Conservation (phyloP, 1,139 yeast species). For the Taphrina sp. region DNA sequence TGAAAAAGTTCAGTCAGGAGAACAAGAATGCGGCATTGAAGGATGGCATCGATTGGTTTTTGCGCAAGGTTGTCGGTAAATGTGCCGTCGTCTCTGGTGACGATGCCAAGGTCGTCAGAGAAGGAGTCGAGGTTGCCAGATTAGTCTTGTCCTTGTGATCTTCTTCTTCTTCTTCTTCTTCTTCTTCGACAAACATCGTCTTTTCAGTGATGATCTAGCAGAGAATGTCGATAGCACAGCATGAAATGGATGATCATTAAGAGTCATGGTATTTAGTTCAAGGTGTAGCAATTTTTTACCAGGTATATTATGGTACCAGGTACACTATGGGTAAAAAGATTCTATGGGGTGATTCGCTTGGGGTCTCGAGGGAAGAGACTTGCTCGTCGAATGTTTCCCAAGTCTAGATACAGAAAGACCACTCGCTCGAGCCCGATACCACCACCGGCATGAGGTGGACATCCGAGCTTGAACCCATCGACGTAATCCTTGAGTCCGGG, state of each 20-base stretch:
- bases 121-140: constrained; percentile 57
- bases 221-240: too few relatives aligned
- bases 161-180: background rate
- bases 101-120: constrained; percentile 62
- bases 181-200: too few relatives aligned
- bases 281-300: too few relatives aligned
- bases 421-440: constrained; percentile 99
- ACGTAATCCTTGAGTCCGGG: constrained; percentile 88
- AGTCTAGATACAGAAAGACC: constrained; percentile 93
- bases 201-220: too few relatives aligned
- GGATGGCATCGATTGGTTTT: constrained; percentile 71
- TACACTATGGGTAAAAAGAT: too few relatives aligned
- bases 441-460: constrained; percentile 99
- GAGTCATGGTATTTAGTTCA: too few relatives aligned
- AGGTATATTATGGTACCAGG: too few relatives aligned
- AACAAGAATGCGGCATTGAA: constrained; percentile 59
- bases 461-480: constrained; percentile 88
- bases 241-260: too few relatives aligned
- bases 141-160: constrained; percentile 8
- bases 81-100: constrained; percentile 44
- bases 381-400: constrained; percentile 96
- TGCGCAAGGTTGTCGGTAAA: constrained; percentile 49
- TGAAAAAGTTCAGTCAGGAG: constrained; percentile 43
- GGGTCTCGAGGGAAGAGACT: constrained; percentile 99
- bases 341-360: constrained; percentile 77